A percentile compares a stretch with the other conserved stretches of the same genome.
phyloP scores from a whole-genome alignment of 495 filamentous ascomycete species.

The Hyphodiscus hymeniophilus region DNA sequence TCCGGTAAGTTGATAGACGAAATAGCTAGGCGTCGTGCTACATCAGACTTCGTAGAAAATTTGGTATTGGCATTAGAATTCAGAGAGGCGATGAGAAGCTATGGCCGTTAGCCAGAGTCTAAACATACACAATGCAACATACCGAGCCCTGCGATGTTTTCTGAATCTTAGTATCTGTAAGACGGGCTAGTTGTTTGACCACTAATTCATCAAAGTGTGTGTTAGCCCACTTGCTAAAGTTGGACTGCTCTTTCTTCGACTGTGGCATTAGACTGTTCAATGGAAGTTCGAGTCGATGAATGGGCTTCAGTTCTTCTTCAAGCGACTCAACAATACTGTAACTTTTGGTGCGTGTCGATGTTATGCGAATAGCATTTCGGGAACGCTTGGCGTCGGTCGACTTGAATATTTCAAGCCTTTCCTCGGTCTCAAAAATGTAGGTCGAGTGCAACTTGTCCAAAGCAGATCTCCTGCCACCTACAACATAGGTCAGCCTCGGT shows the following conservation, averaged over 20 bases:
- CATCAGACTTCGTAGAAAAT: conserved; percentile 20
- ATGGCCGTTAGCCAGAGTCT: neutral
- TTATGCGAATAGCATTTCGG: conserved; percentile 15
- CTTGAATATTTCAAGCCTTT: conserved; percentile 15
- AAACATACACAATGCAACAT: neutral
- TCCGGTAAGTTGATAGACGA: conserved; percentile 25
- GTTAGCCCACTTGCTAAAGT: conserved; percentile 1
- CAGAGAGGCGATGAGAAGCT: conserved; percentile 7
- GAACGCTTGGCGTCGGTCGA: neutral
- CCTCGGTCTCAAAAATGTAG: conserved; percentile 7
- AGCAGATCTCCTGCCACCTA: conserved; percentile 1
- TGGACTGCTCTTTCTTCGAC: neutral
- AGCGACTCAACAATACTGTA: conserved; percentile 4
- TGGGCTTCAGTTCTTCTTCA: conserved; percentile 3
- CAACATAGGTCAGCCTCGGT: conserved; percentile 1
- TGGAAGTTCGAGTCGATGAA: conserved; percentile 1
- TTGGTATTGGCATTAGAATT: neutral
- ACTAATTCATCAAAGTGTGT: conserved; percentile 11
- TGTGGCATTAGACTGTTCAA: conserved; percentile 14
- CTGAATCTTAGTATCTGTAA: conserved; percentile 33
- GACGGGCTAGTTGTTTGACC: conserved; percentile 31
- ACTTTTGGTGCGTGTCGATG: conserved; percentile 9
- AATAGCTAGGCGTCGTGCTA: conserved; percentile 35
- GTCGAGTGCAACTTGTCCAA: conserved; percentile 2
- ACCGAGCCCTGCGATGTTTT: neutral